Evolutionary conservation across 2,329 filamentous ascomycete genomes (phyloP), one percentile per base, ranked within the genome.

Genomic region (Volutella citrinella): DNA sequence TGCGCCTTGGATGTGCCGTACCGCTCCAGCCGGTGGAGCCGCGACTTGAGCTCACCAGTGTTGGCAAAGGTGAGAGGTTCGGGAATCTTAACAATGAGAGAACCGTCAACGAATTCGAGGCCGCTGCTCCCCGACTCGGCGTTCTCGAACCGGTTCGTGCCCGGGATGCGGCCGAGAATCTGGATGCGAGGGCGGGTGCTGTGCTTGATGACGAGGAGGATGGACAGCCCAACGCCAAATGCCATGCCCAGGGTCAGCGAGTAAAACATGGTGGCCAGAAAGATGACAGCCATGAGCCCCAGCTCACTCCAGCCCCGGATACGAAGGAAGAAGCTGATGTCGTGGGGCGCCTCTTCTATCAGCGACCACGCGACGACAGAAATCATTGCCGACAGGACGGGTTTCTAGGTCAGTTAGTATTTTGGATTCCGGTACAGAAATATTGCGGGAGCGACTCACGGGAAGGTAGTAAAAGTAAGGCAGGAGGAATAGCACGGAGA

Each of bases 61-160:
- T 98, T 98, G 55, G 91, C 91, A 59, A 98, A 98, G 0, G 91
- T 97, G 31, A 98, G 69, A 0, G 93, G 93, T 57, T 98, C 93
- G 0, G 93, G 91, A 35, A 98, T 97, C 69, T 97, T 97, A 52
- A 97, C 88, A 40, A 98, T 95, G 9, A 98, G 69, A 41, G 87
- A 94, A 12, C 91, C 87, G 46, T 96, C 90, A 33, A 96, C 76
- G 52, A 95, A 90, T 58, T 97, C 91, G 4, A 97, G 72, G 18
- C 76, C 73, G 27, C 84, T 80, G 0, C 82, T 76, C 36, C 85
- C 77, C 1, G 82, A 68, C 51, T 82, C 90, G 2, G 90, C 89
- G 51, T 94, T 95, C 45, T 91, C 87, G 53, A 95, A 96, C 6
- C 79, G 80, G 45, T 84, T 78, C 1, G 87, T 94, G 10, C 86